phyloP scores from a whole-genome alignment of 2,329 filamentous ascomycete species.

The Berkeleyomyces rouxiae region DNA sequence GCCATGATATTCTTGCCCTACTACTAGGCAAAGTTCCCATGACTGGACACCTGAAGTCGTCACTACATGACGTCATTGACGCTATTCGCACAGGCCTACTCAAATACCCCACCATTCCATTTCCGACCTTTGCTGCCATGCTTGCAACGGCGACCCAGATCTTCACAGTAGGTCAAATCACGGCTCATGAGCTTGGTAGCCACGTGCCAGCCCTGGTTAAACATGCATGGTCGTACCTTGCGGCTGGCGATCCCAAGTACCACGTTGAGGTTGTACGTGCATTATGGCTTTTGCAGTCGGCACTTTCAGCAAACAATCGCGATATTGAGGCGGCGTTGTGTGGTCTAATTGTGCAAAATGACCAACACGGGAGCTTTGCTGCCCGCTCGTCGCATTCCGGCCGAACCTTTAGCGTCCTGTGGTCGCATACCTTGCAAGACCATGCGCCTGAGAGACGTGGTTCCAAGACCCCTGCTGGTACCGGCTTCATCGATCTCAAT shows the following conservation, averaged over 20 bases:
- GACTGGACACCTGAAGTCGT: background rate
- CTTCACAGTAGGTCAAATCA: conserved; percentile 4
- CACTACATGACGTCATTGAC: conserved; percentile 1
- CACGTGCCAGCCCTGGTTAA: conserved; percentile 53
- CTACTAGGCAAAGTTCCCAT: conserved; percentile 33
- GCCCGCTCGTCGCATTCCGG: conserved; percentile 41
- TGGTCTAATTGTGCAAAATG: conserved; percentile 45
- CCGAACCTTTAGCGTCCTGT: conserved; percentile 57
- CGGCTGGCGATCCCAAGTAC: conserved; percentile 72
- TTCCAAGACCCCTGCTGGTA: conserved; percentile 21
- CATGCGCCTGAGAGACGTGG: conserved; percentile 35
- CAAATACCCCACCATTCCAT: conserved; percentile 32
- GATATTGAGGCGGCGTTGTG: conserved; percentile 68
- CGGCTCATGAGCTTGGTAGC: conserved; percentile 31
- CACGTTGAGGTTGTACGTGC: conserved; percentile 83
- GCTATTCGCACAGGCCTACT: conserved; percentile 28
- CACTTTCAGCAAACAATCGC: conserved; percentile 48
- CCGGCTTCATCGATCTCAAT: conserved; percentile 7
- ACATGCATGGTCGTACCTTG: conserved; percentile 64
- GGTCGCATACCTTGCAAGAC: conserved; percentile 62
- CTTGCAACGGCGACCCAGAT: conserved; percentile 24
- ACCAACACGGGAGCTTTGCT: conserved; percentile 30
- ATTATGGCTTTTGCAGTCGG: conserved; percentile 69
- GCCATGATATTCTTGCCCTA: conserved; percentile 41
- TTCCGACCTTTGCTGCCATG: conserved; percentile 40